These are phyloP conservation scores for Pichia sp. DNA, from an alignment of 1,139 yeast genomes.

Conservation along the genomic window DNA sequence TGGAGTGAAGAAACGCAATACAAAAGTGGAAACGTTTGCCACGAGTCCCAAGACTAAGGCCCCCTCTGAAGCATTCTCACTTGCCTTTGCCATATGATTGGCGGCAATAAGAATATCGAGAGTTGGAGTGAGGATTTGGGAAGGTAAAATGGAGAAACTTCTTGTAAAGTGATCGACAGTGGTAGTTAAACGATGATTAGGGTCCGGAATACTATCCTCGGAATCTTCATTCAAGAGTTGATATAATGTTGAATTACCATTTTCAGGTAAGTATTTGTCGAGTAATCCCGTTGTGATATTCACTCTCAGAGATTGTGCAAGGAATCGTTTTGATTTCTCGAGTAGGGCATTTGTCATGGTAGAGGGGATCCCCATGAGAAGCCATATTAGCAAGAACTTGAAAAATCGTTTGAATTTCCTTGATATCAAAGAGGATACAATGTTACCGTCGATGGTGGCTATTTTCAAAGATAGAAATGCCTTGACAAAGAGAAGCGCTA, in stretches of 20 bases:
- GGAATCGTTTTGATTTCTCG: conserved; percentile 60
- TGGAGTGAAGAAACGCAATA: conserved; percentile 74
- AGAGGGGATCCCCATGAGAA: conserved; percentile 83
- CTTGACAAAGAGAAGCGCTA: conserved; percentile 50
- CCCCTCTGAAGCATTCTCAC: conserved; percentile 80
- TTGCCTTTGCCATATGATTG: conserved; percentile 64
- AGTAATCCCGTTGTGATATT: conserved; percentile 60
- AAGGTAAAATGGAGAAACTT: conserved; percentile 69
- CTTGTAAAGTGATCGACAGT: conserved; percentile 71
- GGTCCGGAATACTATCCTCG: conserved; percentile 46
- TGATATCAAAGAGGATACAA: conserved; percentile 77
- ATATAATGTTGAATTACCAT: conserved; percentile 31
- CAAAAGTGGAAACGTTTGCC: conserved; percentile 73
- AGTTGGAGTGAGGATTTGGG: conserved; percentile 82
- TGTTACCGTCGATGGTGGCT: conserved; percentile 79
- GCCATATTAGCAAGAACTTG: conserved; percentile 65
- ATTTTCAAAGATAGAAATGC: conserved; percentile 76
- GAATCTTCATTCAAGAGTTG: conserved; percentile 23
- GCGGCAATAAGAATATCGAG: conserved; percentile 80
- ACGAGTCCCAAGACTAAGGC: conserved; percentile 73
- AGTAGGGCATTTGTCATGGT: conserved; percentile 71
- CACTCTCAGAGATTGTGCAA: conserved; percentile 59
- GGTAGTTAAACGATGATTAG: conserved; percentile 76
- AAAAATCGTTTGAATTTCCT: conserved; percentile 62
- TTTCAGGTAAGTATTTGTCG: conserved; percentile 61